Evolutionary conservation across 2,329 filamentous ascomycete species (phyloP), one percentile per base, ranked within the genome.

Genomic region (Pseudogymnoascus sp.): DNA sequence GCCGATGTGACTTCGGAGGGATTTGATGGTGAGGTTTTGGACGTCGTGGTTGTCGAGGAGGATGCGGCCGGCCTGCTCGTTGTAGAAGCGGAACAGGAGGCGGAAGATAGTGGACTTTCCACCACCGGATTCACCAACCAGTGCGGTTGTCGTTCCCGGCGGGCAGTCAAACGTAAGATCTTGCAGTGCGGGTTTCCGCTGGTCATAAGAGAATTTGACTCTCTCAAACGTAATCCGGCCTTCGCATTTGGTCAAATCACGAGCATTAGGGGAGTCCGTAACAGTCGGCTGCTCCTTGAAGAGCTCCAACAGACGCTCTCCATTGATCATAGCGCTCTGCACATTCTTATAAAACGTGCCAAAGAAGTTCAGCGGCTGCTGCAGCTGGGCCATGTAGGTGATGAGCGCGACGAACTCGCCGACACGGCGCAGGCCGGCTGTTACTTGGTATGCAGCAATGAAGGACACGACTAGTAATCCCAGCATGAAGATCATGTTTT

Each of bases 81-180:
- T 95, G 78, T 97, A 99, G 75, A 97, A 99, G 15, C 94, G 89
- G 80, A 96, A 97, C 72, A 99, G 86, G 57, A 97, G 82, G 58
- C 94, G 88, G 78, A 99, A 97, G 25, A 99, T 83, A 0, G 94
- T 99, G 2, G 93, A 97, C 74, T 99, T 99, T 66, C 94, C 94
- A 62, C 94, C 94, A 50, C 94, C 94, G 33, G 93, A 97, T 73
- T 97, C 93, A 65, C 94, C 94, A 15, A 99, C 94, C 65, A 99
- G 87, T 0, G 94, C 94, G 5, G 93, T 99, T 0, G 92, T 97
- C 0, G 91, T 97, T 59, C 94, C 94, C 1, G 94, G 92, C 15
- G 79, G 77, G 73, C 92, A 97, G 65, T 88, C 86, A 74, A 99
- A 97, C 65, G 83, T 87, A 57, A 99, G 80, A 50, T 91, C 87